These are phyloP conservation scores for Cardamine chenopodiifolia DNA, from an alignment of 345 rosid species.

Conservation along the genomic window DNA sequence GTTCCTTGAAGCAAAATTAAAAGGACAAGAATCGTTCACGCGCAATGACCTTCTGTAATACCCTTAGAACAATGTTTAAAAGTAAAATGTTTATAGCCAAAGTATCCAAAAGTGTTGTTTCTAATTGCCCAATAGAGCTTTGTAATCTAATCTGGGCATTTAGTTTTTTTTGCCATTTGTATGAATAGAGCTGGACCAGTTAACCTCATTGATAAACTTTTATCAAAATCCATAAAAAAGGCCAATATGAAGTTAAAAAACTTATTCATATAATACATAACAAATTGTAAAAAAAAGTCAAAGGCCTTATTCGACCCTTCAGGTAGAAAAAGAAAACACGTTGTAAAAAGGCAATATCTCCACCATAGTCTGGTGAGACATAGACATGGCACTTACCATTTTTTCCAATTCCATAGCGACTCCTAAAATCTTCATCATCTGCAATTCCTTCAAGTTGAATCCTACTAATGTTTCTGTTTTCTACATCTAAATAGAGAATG, in stretches of 20 bases:
- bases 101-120: background rate
- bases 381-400: background rate
- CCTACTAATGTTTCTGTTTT: too few species aligned
- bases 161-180: too few species aligned
- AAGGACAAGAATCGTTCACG: background rate
- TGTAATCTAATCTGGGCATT: too few species aligned
- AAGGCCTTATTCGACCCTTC: background rate
- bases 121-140: too few species aligned
- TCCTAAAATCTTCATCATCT: background rate
- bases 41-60: background rate
- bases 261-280: background rate
- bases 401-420: too few species aligned
- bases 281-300: background rate
- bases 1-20: background rate
- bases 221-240: too few species aligned
- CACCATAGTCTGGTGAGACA: background rate
- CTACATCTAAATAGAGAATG: background rate
- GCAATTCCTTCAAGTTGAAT: background rate
- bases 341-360: background rate
- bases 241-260: background rate
- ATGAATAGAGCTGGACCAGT: background rate
- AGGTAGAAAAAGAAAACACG: background rate
- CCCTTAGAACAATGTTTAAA: background rate
- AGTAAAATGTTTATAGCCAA: background rate
- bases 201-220: background rate